Conservation (phyloP, 371 early-diverging fungal genomes). For the Lichtheimia corymbifera region DNA sequence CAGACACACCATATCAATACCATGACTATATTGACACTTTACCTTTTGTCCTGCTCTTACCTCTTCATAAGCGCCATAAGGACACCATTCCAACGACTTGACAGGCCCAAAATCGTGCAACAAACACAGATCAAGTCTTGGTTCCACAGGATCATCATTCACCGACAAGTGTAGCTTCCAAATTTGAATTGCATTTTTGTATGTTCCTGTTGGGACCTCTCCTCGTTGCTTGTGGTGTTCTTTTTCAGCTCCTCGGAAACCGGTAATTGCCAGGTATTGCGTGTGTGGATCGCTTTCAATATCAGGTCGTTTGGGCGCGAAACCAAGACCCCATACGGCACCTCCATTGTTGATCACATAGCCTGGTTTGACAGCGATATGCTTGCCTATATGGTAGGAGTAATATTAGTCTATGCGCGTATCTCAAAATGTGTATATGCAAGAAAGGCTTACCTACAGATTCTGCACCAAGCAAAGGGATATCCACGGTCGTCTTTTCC, state of each 20-base stretch:
- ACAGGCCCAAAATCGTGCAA: conserved; percentile 61
- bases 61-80: conserved; percentile 49
- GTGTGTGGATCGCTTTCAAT: conserved; percentile 18
- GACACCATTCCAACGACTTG: conserved; percentile 61
- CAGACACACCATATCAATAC: neutral
- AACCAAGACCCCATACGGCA: conserved; percentile 68
- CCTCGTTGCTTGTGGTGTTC: conserved; percentile 47
- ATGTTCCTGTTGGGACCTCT: conserved; percentile 17
- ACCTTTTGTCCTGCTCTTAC: conserved; percentile 1
- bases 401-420: neutral
- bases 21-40: neutral
- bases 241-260: conserved; percentile 45
- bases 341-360: conserved; percentile 57
- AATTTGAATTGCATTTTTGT: conserved; percentile 53
- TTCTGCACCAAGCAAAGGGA: conserved; percentile 11
- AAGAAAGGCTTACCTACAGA: conserved; percentile 11
- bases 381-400: conserved; percentile 12
- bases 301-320: conserved; percentile 47
- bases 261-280: conserved; percentile 67
- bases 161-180: conserved; percentile 40
- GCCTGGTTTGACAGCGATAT: conserved; percentile 23
- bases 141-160: conserved; percentile 17
- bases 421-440: neutral
- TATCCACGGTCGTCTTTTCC: conserved; percentile 1
- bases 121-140: conserved; percentile 54